phyloP scores from a whole-genome alignment of 768 basidiomycete species.

The Strobilomyces echinocephalus region DNA sequence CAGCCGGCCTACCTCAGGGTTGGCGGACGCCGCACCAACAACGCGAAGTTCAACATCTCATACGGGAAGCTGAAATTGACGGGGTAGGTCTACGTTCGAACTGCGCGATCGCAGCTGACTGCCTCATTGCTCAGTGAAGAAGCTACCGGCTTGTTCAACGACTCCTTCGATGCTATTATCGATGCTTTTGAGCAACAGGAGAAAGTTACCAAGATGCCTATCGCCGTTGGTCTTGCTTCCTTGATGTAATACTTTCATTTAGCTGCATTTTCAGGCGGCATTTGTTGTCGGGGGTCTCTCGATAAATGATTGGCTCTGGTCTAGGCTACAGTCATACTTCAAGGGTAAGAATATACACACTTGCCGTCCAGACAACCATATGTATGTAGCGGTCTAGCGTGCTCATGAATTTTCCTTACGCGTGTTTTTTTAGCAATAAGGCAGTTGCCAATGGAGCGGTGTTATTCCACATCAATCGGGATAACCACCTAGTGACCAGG shows the following conservation, averaged over 20 bases:
- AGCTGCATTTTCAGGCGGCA: constrained; percentile 1
- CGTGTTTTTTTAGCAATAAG: constrained; percentile 2
- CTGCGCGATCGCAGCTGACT: not conserved
- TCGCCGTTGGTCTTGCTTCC: not conserved
- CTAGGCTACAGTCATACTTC: constrained; percentile 12
- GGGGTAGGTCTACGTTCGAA: constrained; percentile 6
- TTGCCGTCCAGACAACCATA: constrained; percentile 6
- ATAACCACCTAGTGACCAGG: not conserved
- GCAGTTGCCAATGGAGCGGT: constrained; percentile 1
- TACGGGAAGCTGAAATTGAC: constrained; percentile 11
- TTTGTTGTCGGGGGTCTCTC: constrained; percentile 14
- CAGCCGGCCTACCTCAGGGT: constrained; percentile 11
- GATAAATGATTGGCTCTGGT: constrained; percentile 10
- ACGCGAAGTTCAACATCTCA: not conserved
- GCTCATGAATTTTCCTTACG: not conserved
- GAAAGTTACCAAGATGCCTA: not conserved
- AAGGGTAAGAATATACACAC: not conserved
- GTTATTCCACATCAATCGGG: not conserved
- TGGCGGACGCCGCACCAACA: not conserved
- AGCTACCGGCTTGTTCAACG: constrained; percentile 7
- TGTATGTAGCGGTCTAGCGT: not conserved
- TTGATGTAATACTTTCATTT: not conserved
- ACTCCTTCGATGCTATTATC: constrained; percentile 8
- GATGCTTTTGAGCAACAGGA: constrained; percentile 9
- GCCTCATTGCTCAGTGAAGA: constrained; percentile 2